Evolutionary conservation across 495 filamentous ascomycete species (phyloP).

Genomic region (Aspergillus egyptiacus): DNA sequence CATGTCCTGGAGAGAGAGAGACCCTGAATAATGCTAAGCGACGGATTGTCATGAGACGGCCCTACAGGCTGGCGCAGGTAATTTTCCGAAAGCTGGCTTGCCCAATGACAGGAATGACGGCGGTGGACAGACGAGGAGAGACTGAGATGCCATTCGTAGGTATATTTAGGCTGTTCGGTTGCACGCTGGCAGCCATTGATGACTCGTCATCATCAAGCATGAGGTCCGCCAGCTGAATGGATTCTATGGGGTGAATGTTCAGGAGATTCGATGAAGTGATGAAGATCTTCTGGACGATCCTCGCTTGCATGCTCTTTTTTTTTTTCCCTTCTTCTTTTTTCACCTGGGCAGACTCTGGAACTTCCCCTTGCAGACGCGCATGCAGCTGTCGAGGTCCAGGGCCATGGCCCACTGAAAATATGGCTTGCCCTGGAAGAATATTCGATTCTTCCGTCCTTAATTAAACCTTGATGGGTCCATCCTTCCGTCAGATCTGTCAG

Average conservation of each 20-base stretch:
- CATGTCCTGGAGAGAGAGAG: too few species aligned
- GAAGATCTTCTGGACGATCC: neutral
- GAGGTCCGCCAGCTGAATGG: neutral
- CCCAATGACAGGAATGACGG: neutral
- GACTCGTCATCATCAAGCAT: conserved; percentile 1
- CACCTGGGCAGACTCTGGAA: neutral
- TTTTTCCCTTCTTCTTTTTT: too few species aligned
- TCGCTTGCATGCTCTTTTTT: neutral
- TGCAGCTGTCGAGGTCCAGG: conserved; percentile 8
- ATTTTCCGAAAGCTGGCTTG: conserved; percentile 1
- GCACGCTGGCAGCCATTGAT: neutral
- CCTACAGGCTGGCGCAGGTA: neutral
- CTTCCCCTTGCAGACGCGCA: conserved; percentile 15
- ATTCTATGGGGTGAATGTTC: too few species aligned
- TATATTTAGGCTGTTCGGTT: neutral
- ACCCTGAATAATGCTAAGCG: too few species aligned
- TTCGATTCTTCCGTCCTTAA: conserved; percentile 34
- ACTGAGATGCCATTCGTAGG: neutral
- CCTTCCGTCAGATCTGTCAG: conserved; percentile 17
- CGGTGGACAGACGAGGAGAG: too few species aligned
- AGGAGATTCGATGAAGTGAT: neutral
- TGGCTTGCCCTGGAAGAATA: too few species aligned
- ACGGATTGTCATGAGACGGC: too few species aligned
- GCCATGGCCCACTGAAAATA: conserved; percentile 31
- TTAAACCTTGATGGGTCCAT: conserved; percentile 39